Conservation (phyloP, 176 grass and related monocot genomes). For the Aegilops sharonensis region DNA sequence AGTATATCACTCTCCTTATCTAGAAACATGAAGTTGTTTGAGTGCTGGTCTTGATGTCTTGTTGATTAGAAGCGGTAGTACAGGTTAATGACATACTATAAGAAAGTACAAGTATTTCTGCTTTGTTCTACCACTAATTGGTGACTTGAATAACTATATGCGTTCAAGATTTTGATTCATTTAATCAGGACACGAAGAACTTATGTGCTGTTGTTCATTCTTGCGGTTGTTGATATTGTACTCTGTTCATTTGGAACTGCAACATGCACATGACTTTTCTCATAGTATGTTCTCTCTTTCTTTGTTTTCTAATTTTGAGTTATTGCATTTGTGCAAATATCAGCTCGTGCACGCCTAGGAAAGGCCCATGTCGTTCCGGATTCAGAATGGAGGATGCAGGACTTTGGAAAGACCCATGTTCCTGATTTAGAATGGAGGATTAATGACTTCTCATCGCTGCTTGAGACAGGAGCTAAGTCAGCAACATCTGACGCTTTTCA, state of each 20-base stretch:
- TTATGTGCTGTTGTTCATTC: background rate
- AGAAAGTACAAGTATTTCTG: background rate
- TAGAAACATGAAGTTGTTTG: background rate
- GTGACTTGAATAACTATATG: too few species aligned
- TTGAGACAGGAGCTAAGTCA: background rate
- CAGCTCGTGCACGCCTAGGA: background rate
- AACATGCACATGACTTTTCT: background rate
- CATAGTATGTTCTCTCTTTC: background rate
- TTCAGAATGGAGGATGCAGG: slow-evolving; percentile 35
- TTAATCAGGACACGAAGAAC: background rate
- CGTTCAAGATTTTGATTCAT: background rate
- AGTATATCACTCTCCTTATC: background rate
- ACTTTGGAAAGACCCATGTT: slow-evolving; percentile 15
- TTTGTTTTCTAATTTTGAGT: background rate
- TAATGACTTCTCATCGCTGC: slow-evolving; percentile 34
- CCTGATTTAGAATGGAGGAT: slow-evolving; percentile 35
- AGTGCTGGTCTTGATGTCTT: background rate
- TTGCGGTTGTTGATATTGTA: background rate
- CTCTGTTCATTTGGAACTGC: background rate
- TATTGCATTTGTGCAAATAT: background rate
- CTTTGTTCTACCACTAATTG: background rate
- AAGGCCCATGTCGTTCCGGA: slow-evolving; percentile 4
- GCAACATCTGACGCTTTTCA: background rate
- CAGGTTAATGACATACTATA: background rate
- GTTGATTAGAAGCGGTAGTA: background rate